Evolutionary conservation across 2,329 filamentous ascomycete species (phyloP).

Genomic region (Ophiosphaerella herpotricha): DNA sequence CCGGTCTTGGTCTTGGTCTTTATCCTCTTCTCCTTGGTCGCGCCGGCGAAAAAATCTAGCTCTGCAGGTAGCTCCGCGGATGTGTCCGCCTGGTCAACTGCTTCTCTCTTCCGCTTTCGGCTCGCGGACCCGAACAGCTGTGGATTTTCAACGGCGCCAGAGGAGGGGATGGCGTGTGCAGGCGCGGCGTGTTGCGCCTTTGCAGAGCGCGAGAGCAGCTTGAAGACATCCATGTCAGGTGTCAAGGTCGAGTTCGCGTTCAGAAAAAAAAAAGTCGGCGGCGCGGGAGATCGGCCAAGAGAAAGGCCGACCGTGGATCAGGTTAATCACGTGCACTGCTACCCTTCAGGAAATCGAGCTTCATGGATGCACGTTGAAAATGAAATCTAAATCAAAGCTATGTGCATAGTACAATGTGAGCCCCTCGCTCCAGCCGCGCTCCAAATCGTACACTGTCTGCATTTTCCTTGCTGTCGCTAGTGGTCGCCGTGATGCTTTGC

Average conservation of each 20-base stretch:
- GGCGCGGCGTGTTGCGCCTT: slow-evolving; percentile 56
- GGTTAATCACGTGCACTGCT: neutral
- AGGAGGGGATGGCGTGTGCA: slow-evolving; percentile 63
- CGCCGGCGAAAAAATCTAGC: slow-evolving; percentile 52
- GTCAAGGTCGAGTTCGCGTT: neutral
- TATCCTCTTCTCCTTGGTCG: slow-evolving; percentile 19
- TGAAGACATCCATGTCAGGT: slow-evolving; percentile 71
- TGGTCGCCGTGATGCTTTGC: slow-evolving; percentile 33
- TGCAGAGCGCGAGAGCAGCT: slow-evolving; percentile 71
- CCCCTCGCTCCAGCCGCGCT: slow-evolving; percentile 18
- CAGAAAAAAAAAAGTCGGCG: slow-evolving; percentile 22
- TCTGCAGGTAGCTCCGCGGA: slow-evolving; percentile 33
- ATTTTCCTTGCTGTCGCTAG: slow-evolving; percentile 6
- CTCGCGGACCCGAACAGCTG: slow-evolving; percentile 63
- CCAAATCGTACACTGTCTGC: slow-evolving; percentile 25
- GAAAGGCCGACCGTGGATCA: slow-evolving; percentile 14
- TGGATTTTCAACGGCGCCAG: slow-evolving; percentile 66
- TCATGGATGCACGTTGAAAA: slow-evolving; percentile 38
- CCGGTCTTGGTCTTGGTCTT: neutral
- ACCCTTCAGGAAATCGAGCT: too few relatives aligned
- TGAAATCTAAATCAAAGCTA: slow-evolving; percentile 46
- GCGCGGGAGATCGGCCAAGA: slow-evolving; percentile 22
- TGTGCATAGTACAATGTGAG: slow-evolving; percentile 48
- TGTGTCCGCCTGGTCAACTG: slow-evolving; percentile 4
- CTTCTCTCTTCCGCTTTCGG: slow-evolving; percentile 51